These are phyloP conservation scores for Fusarium redolens DNA, from an alignment of 2,329 filamentous ascomycete genomes.

Conservation along the genomic window DNA sequence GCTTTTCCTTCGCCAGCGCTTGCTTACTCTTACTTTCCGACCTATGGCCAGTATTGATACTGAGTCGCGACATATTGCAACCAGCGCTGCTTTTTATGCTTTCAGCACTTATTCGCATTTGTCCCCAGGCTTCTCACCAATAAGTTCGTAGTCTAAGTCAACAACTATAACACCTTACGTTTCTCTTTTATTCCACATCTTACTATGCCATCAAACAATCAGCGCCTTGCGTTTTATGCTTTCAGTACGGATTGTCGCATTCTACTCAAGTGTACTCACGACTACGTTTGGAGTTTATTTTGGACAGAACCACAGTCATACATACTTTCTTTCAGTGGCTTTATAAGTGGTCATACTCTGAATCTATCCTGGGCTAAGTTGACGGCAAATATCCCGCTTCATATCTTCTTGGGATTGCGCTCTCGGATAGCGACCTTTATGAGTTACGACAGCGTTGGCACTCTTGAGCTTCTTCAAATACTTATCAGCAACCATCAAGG, in stretches of 20 bases:
- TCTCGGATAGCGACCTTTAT: not conserved
- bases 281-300: fast-evolving
- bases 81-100: not conserved
- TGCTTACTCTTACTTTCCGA: not conserved
- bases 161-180: fast-evolving
- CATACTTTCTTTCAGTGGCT: not conserved
- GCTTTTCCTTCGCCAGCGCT: not conserved
- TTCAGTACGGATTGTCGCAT: not conserved
- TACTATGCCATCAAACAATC: fast-evolving
- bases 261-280: no score
- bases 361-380: fast-evolving
- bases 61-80: not conserved
- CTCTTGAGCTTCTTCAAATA: not conserved
- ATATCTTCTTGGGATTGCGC: fast-evolving
- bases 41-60: not conserved
- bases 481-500: fast-evolving
- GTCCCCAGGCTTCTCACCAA: not conserved
- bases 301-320: fast-evolving
- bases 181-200: not conserved
- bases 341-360: not conserved
- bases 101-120: not conserved
- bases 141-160: fast-evolving
- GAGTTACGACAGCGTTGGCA: not conserved
- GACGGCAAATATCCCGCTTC: not conserved
- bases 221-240: no score